phyloP scores from a whole-genome alignment of 2,329 filamentous ascomycete species.

The Shiraia sp. region DNA sequence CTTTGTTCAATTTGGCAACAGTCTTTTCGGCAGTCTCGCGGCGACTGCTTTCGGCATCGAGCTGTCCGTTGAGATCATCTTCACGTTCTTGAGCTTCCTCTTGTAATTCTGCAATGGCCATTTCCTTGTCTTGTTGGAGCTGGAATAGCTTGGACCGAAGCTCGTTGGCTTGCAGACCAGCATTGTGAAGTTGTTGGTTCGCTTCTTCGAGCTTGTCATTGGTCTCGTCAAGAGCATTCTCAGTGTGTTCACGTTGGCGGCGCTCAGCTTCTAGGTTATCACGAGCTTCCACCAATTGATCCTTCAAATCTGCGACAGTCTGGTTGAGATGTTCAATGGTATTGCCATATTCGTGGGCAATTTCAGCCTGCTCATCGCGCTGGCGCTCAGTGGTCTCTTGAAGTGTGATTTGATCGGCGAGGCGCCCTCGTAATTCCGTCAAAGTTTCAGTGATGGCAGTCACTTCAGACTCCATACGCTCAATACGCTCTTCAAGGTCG shows the following conservation, averaged over 20 bases:
- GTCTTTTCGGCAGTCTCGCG: constrained; percentile 45
- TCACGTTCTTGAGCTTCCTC: constrained; percentile 44
- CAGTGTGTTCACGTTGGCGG: constrained; percentile 49
- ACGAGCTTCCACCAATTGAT: constrained; percentile 44
- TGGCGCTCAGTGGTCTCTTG: constrained; percentile 44
- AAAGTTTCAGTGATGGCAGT: constrained; percentile 39
- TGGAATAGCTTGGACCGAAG: constrained; percentile 54
- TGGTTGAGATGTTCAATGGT: constrained; percentile 36
- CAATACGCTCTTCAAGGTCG: constrained; percentile 44
- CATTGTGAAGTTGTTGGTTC: constrained; percentile 44
- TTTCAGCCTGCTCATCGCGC: constrained; percentile 41
- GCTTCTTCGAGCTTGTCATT: constrained; percentile 48
- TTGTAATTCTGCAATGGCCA: constrained; percentile 45
- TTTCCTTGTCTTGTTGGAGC: constrained; percentile 48
- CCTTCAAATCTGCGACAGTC: constrained; percentile 44
- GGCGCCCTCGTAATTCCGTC: constrained; percentile 37
- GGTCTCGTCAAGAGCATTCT: constrained; percentile 48
- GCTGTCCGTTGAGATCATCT: constrained; percentile 43
- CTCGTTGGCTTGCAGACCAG: constrained; percentile 53
- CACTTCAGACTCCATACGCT: constrained; percentile 43
- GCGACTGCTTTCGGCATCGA: constrained; percentile 44
- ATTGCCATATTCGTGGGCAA: constrained; percentile 41
- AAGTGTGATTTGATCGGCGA: constrained; percentile 35
- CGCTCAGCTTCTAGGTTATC: constrained; percentile 47
- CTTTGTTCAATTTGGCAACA: constrained; percentile 36